Base-by-base conservation (phyloP, 176 grass and related monocot species). In the Aegilops longissima region DNA sequence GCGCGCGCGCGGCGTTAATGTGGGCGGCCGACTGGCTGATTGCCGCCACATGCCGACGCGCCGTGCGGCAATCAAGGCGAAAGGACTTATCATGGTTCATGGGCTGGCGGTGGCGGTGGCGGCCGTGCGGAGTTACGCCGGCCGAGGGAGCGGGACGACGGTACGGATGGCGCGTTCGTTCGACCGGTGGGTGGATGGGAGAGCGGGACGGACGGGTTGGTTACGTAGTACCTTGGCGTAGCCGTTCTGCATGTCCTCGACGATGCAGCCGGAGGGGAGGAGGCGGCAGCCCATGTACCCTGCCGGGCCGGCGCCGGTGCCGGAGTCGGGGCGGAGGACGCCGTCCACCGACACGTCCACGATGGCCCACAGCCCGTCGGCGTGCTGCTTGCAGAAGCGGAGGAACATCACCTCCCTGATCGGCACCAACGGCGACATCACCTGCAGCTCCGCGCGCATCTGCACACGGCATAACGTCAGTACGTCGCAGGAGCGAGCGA, bases 371-470 rank as follows among this genome's bases (percentile, higher is more conserved):
- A 90, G 78, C 3, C 94, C 92, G 77, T 96, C 88, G 2, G 84
- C 85, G 78, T 94, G 94, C 85, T 99, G 94, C 94, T 96, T 96
- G 84, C 97, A 96, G 87, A 90, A 99, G 8, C 97, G 76, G 6
- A 99, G 88, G 82, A 99, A 96, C 12, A 78, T 44, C 72, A 91
- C 82, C 86, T 94, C 92, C 10, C 94, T 80, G 40, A 93, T 90
- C 27, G 92, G 90, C n/a, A 99, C 97, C 47, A 99, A 73, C 70
- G 97, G 97, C 36, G 97, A 99, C 23, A 96, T 77, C 54, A 99
- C 97, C 88, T 96, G 97, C 70, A 99, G 92, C 75, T 99, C 97
- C 36, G 94, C 93, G 36, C 87, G 88, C 94, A 99, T 96, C 97
- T 99, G 71, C 85, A 52, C 3, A 4, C 51, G 6, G 1, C 51